Conservation (phyloP, 108 stramenopile genomes). For the Nitzschia sp. region DNA sequence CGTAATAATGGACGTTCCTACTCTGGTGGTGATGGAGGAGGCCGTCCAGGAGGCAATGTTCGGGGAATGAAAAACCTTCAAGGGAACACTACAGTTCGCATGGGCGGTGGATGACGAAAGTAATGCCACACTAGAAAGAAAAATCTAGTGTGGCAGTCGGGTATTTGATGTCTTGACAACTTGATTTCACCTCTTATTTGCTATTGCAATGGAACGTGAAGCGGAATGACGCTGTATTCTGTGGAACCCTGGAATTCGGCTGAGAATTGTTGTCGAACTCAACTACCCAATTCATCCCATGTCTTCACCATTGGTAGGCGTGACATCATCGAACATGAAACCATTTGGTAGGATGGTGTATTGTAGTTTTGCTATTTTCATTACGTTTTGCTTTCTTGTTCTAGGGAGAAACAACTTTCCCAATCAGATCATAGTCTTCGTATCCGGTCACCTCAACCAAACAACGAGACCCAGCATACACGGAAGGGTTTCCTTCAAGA, state of each 20-base stretch:
- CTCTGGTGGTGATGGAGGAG: constrained; percentile 7
- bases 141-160: constrained; percentile 8
- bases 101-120: constrained; percentile 44
- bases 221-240: constrained; percentile 10
- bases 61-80: constrained; percentile 33
- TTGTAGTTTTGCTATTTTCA: background rate
- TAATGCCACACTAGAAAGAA: constrained; percentile 29
- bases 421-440: constrained; percentile 47
- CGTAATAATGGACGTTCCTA: constrained; percentile 26
- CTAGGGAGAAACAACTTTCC: constrained; percentile 12
- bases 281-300: too few species aligned
- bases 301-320: background rate
- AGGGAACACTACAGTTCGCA: constrained; percentile 22
- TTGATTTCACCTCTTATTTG: background rate
- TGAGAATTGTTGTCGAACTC: too few species aligned
- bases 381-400: background rate
- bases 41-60: constrained; percentile 28
- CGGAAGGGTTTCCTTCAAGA: constrained; percentile 24
- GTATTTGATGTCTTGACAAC: background rate
- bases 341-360: background rate
- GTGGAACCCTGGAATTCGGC: too few species aligned
- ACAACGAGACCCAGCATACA: constrained; percentile 39
- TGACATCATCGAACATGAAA: background rate
- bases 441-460: constrained; percentile 41
- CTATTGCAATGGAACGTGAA: background rate